phyloP scores from a whole-genome alignment of 768 basidiomycete genomes.

The Tulasnella sp. region DNA sequence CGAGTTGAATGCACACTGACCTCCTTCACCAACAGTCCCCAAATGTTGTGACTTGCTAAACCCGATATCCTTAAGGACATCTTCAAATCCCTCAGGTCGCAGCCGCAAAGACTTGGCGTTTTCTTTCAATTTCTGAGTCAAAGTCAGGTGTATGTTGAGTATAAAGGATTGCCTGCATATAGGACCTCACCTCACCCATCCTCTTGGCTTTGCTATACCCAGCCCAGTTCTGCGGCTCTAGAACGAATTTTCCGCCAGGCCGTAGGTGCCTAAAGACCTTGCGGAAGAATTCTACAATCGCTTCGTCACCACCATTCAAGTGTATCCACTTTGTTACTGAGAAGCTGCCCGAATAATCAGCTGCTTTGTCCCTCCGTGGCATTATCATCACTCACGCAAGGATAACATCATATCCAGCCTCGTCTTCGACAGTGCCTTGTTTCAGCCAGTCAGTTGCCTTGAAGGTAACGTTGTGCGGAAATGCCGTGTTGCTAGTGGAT shows the following conservation, averaged over 20 bases:
- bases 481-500: constrained; percentile 25
- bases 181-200: constrained; percentile 40
- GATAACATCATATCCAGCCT: constrained; percentile 58
- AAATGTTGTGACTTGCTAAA: constrained; percentile 40
- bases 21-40: constrained; percentile 51
- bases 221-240: constrained; percentile 80
- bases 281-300: constrained; percentile 51
- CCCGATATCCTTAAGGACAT: constrained; percentile 44
- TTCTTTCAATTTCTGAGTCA: constrained; percentile 40
- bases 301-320: constrained; percentile 64
- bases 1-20: too few species aligned
- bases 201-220: constrained; percentile 67
- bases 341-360: constrained; percentile 37
- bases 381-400: constrained; percentile 46
- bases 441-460: constrained; percentile 62
- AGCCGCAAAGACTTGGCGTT: constrained; percentile 42
- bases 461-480: constrained; percentile 73
- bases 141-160: not conserved
- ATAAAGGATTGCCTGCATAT: constrained; percentile 4
- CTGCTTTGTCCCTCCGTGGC: not conserved
- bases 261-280: constrained; percentile 44
- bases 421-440: constrained; percentile 33
- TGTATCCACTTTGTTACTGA: constrained; percentile 92
- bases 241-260: constrained; percentile 47
- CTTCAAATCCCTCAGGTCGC: constrained; percentile 45